A percentile compares a stretch with the other conserved stretches of the same genome.
Conservation (phyloP, 2,329 filamentous ascomycete species). For the Aspergillus flavus region DNA sequence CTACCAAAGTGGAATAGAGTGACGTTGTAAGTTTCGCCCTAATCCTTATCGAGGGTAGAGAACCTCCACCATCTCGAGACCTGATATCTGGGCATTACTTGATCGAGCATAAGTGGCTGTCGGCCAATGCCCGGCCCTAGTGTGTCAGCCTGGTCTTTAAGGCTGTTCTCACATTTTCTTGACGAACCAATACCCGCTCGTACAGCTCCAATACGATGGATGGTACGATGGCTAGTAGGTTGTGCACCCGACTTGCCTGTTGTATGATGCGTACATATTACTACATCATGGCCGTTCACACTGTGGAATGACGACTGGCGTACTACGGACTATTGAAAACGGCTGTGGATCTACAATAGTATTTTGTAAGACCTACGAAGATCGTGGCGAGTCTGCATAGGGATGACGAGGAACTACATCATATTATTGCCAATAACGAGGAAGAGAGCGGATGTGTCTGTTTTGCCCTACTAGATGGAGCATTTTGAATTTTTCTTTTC, state of each 20-base stretch:
- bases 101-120: conserved; percentile 10
- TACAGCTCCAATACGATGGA: neutral
- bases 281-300: neutral
- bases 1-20: conserved; percentile 17
- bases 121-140: conserved; percentile 14
- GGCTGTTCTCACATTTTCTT: conserved; percentile 1
- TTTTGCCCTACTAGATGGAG: neutral
- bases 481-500: neutral
- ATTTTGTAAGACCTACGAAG: neutral
- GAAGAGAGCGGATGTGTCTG: neutral
- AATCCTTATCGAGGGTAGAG: conserved; percentile 13
- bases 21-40: conserved; percentile 17
- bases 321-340: conserved; percentile 1
- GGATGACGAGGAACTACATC: neutral
- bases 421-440: neutral
- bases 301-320: neutral
- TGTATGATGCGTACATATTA: conserved; percentile 4
- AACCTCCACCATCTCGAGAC: conserved; percentile 12
- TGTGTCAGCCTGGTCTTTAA: conserved; percentile 12
- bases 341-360: neutral
- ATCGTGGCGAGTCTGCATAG: conserved; percentile 7
- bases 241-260: neutral
- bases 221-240: neutral
- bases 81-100: conserved; percentile 9
- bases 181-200: neutral